Conservation (phyloP, 2,329 filamentous ascomycete genomes). For the Sporothrix euskadiensis region DNA sequence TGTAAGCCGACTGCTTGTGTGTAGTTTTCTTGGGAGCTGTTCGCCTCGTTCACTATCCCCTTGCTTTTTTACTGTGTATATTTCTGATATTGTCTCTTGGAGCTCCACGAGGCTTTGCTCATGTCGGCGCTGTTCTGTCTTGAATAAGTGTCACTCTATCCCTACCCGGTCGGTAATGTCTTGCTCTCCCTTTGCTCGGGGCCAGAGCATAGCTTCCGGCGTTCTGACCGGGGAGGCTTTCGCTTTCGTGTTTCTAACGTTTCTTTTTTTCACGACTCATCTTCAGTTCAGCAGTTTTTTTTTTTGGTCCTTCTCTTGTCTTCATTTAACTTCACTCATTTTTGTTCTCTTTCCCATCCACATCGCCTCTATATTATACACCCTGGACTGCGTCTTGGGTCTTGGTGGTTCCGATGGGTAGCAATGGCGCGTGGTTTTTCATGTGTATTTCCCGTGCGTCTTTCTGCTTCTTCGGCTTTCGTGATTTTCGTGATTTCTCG, state of each 20-base stretch:
- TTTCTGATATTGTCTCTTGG: background rate
- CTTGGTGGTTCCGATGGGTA: slow-evolving; percentile 16
- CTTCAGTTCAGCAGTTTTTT: background rate
- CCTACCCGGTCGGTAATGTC: slow-evolving; percentile 9
- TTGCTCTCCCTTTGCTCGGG: slow-evolving; percentile 13
- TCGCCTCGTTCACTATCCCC: background rate
- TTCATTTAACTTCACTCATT: background rate
- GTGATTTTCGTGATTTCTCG: background rate
- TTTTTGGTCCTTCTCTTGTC: background rate
- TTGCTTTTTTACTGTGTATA: background rate
- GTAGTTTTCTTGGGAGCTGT: background rate
- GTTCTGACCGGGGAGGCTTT: background rate
- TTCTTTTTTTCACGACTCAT: background rate
- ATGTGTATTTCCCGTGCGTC: background rate
- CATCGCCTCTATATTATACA: background rate
- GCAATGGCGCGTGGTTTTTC: background rate
- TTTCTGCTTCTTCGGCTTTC: background rate
- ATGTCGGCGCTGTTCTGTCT: background rate
- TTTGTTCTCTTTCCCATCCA: background rate
- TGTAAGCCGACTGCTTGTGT: background rate
- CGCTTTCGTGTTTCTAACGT: background rate
- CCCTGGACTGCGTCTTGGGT: background rate
- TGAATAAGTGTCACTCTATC: background rate
- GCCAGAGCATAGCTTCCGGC: slow-evolving; percentile 10
- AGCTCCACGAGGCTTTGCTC: slow-evolving; percentile 13